Percentiles rank a stretch among this genome's conserved stretches.
These are phyloP conservation scores for Petrea volubilis DNA, from an alignment of 257 asterid species.

Conservation along the genomic window DNA sequence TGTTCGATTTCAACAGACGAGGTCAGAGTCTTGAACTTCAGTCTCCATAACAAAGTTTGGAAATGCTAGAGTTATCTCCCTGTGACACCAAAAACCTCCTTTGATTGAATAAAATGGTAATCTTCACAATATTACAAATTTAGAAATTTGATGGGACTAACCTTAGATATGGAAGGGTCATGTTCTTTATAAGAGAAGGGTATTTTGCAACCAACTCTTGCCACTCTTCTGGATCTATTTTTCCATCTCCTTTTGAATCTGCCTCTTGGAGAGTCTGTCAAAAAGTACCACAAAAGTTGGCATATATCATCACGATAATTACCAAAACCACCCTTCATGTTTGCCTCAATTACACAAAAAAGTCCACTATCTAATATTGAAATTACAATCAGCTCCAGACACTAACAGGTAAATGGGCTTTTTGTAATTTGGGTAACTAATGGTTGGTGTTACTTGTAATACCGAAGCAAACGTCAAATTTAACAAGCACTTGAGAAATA, in stretches of 20 bases:
- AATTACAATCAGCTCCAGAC: too few relatives aligned
- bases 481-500: background rate
- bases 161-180: constrained; percentile 91
- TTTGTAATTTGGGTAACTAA: too few relatives aligned
- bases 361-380: too few relatives aligned
- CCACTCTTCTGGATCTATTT: constrained; percentile 90
- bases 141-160: constrained; percentile 26
- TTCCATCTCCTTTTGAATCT: constrained; percentile 74
- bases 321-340: too few relatives aligned
- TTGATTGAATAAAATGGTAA: background rate
- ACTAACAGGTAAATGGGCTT: too few relatives aligned
- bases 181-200: constrained; percentile 85
- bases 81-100: constrained; percentile 30
- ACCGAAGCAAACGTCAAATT: too few relatives aligned
- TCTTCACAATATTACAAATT: background rate
- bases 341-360: too few relatives aligned
- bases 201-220: constrained; percentile 65
- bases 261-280: constrained; percentile 57
- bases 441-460: too few relatives aligned
- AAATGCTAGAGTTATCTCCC: constrained; percentile 79
- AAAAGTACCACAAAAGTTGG: background rate
- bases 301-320: too few relatives aligned
- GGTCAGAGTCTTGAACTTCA: constrained; percentile 66
- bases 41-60: constrained; percentile 78
- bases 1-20: constrained; percentile 39